phyloP scores from a whole-genome alignment of 306 rosid species.

The Quillaja saponaria region DNA sequence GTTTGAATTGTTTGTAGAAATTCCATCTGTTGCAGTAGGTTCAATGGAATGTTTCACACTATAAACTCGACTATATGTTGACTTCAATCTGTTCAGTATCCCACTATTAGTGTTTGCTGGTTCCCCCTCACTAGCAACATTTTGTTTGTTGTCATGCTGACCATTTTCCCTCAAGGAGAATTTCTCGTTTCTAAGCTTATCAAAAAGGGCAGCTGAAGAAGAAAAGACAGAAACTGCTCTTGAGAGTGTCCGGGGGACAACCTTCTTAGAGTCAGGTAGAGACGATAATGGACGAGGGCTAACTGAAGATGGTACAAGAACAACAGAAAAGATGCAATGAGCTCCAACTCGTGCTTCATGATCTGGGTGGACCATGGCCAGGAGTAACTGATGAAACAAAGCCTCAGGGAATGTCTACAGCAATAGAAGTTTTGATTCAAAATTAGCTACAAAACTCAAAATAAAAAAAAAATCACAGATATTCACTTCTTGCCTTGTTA shows the following conservation, averaged over 20 bases:
- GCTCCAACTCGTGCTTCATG: constrained; percentile 85
- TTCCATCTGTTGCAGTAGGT: constrained; percentile 35
- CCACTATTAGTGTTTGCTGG: constrained; percentile 39
- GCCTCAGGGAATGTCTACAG: constrained; percentile 90
- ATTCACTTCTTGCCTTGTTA: constrained; percentile 69
- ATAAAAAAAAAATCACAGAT: constrained; percentile 27
- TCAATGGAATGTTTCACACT: constrained; percentile 32
- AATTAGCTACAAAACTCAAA: constrained; percentile 31
- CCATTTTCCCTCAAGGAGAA: constrained; percentile 50
- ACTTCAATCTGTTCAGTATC: constrained; percentile 52
- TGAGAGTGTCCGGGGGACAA: constrained; percentile 71
- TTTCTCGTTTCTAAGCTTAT: constrained; percentile 70
- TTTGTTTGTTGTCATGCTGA: constrained; percentile 36
- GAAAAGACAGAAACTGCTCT: constrained; percentile 85
- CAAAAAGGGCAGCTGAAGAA: constrained; percentile 91
- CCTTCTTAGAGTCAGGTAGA: constrained; percentile 45
- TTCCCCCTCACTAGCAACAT: constrained; percentile 40
- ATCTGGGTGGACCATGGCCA: constrained; percentile 91
- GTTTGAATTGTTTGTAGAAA: constrained; percentile 34
- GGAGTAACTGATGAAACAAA: constrained; percentile 85
- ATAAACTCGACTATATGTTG: constrained; percentile 49
- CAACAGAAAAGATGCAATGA: constrained; percentile 81
- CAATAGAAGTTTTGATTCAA: constrained; percentile 34
- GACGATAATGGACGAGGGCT: constrained; percentile 46
- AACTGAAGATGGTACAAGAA: constrained; percentile 81